Evolutionary conservation across 2,329 filamentous ascomycete species (phyloP).

Genomic region (Diplodia scrobiculata): DNA sequence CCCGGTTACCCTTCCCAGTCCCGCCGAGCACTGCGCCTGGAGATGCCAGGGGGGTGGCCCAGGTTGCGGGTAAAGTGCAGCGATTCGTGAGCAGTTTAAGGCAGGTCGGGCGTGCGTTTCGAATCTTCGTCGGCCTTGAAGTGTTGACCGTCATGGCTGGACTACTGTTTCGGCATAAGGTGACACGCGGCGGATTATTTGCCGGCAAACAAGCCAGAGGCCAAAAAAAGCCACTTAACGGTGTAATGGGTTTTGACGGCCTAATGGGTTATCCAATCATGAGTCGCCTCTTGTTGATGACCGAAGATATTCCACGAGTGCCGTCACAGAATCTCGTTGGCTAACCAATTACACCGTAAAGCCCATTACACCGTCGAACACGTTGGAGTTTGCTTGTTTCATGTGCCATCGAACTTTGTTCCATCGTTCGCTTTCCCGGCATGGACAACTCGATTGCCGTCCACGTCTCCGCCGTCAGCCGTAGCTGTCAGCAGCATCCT

Average conservation of each 20-base stretch:
- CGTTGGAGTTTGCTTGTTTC: background rate
- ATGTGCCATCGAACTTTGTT: background rate
- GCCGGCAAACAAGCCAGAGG: background rate
- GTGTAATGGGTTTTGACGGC: no score
- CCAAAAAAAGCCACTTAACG: background rate
- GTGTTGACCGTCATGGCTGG: constrained; percentile 3
- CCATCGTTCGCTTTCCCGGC: background rate
- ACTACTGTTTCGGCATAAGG: constrained; percentile 2
- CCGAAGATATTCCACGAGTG: no score
- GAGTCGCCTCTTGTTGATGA: no score
- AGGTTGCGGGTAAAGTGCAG: background rate
- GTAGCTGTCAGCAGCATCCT: background rate
- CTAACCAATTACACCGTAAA: no score
- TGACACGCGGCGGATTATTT: background rate
- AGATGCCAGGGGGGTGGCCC: background rate
- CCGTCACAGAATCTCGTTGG: no score
- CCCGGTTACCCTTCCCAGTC: background rate
- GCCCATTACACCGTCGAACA: no score
- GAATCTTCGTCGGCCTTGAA: constrained; percentile 12
- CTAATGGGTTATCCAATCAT: no score
- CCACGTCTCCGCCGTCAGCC: background rate
- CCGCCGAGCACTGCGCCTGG: background rate
- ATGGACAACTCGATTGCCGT: background rate
- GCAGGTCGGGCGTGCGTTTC: constrained; percentile 11
- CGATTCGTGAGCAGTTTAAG: background rate